Evolutionary conservation across 345 rosid genomes (phyloP).

Genomic region (Nasturtium officinale): DNA sequence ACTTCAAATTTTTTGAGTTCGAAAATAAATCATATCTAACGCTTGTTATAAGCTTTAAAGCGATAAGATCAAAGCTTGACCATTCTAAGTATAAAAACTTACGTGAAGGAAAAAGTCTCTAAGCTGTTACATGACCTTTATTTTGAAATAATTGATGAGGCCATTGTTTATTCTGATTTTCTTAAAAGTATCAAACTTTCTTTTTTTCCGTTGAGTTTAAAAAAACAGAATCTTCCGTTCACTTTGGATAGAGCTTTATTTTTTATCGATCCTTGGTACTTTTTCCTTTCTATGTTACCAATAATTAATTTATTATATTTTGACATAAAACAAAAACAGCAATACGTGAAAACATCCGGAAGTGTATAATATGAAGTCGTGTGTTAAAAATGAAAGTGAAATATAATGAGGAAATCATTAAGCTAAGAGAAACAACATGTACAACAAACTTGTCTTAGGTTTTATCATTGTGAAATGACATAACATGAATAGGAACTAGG

Average conservation of each 20-base stretch:
- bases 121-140: conserved; percentile 34
- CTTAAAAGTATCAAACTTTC: conserved; percentile 16
- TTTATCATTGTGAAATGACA: neutral
- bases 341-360: neutral
- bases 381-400: neutral
- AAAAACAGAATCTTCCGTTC: conserved; percentile 23
- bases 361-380: neutral
- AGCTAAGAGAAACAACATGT: neutral
- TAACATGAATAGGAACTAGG: neutral
- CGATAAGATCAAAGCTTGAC: neutral
- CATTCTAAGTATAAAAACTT: neutral
- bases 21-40: neutral
- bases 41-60: neutral
- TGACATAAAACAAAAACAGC: neutral
- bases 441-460: neutral
- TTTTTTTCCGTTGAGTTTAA: conserved; percentile 12
- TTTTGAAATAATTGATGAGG: conserved; percentile 41
- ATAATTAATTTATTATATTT: neutral
- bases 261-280: conserved; percentile 19
- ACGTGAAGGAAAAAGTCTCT: neutral
- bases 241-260: conserved; percentile 28
- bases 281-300: conserved; percentile 24
- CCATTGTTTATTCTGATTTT: conserved; percentile 22
- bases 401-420: neutral
- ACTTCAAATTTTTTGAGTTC: neutral